Percentiles rank a stretch among this genome's conserved stretches.
Evolutionary conservation across 129 eudicot species (phyloP).

Genomic region (Ambrosia trifida): DNA sequence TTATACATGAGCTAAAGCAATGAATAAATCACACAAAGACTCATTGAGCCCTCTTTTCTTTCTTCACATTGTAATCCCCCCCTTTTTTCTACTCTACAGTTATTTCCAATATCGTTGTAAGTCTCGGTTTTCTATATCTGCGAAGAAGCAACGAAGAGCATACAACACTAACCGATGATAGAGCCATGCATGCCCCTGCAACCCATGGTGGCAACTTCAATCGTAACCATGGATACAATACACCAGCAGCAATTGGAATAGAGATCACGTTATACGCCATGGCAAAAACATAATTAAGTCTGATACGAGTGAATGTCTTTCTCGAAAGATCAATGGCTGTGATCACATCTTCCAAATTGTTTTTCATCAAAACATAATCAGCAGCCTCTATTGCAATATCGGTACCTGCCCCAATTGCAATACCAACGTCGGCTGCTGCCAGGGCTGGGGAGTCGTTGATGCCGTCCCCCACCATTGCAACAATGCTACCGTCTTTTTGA

Average conservation of each 20-base stretch:
- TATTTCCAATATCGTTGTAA: constrained; percentile 76
- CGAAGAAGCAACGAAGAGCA: constrained; percentile 93
- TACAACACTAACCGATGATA: constrained; percentile 91
- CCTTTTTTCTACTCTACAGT: constrained; percentile 67
- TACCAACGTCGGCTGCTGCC: constrained; percentile 95
- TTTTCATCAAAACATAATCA: constrained; percentile 88
- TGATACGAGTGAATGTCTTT: constrained; percentile 78
- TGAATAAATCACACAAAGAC: constrained; percentile 36
- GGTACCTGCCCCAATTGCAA: constrained; percentile 96
- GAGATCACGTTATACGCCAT: constrained; percentile 84
- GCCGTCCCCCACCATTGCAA: constrained; percentile 98
- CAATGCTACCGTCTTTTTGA: constrained; percentile 83
- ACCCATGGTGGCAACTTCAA: constrained; percentile 93
- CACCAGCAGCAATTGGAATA: constrained; percentile 90
- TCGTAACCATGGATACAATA: constrained; percentile 68
- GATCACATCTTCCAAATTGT: constrained; percentile 90
- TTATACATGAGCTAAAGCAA: constrained; percentile 31
- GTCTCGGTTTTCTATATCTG: constrained; percentile 81
- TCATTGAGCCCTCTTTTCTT: constrained; percentile 28
- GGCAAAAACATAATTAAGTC: constrained; percentile 87
- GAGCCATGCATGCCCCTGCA: constrained; percentile 98
- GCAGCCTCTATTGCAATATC: constrained; percentile 98
- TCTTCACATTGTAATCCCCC: constrained; percentile 9
- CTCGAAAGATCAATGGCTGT: constrained; percentile 96
- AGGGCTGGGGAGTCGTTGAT: constrained; percentile 95